Evolutionary conservation across 768 basidiomycete genomes (phyloP), one percentile per base, ranked within the genome.

Genomic region (Lentinula sp.): DNA sequence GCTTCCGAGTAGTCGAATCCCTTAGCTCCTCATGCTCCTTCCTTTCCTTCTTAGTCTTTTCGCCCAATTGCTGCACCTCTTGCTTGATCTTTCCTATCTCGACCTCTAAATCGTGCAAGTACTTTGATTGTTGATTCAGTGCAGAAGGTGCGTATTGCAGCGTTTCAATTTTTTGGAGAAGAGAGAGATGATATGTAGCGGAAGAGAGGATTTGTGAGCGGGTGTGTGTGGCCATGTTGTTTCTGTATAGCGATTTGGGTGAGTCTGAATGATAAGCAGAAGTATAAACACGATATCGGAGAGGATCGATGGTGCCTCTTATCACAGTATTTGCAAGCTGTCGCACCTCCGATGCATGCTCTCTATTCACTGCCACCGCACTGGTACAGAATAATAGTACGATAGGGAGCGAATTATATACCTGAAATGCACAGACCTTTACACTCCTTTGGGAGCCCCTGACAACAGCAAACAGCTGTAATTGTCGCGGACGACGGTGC

Each of bases 41-140:
- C 55, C 77, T 63, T 64, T 79, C 78, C 62, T 79, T 80, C 63
- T 70, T 77, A 16, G 79, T 80, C 61, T 72, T 74, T 59, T 70
- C 68, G 11, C 68, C 67, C 18, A 78, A 67, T 28, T 63, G 65
- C 50, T 64, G 64, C 31, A 78, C 63, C 59, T 60, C 70, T 55
- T 64, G 64, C 37, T 68, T 64, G 31, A 70, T 68, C 9, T 61
- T 56, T 2, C 58, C 54, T 18, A 75, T 31, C 62, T 74, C 69
- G 6, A 10, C 55, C 61, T 76, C 69, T 5, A 79, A 66, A 45
- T 76, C 75, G 45, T 62, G 64, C 63, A 80, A 63, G 62, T 76
- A 76, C 11, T 61, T 63, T 1, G 59, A 56, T 60, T 81, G 80
- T 48, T 78, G 72, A 46, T 65, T 66, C 43, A 74, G 67, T 2